These are phyloP conservation scores for Backusella morwellensis DNA, from an alignment of 192 early-diverging fungal species.

Conservation along the genomic window DNA sequence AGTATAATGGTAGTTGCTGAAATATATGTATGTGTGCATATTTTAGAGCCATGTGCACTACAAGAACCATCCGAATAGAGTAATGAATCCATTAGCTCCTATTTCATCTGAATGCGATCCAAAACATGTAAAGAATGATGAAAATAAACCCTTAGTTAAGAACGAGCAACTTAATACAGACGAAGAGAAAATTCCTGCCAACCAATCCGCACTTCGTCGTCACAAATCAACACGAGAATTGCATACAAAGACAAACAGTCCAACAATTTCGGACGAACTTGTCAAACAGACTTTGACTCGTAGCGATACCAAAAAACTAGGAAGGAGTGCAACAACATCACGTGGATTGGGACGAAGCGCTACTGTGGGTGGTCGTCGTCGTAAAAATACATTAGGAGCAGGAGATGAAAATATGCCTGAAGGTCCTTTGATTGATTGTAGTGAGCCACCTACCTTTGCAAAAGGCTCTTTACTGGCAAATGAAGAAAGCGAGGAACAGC, in stretches of 20 bases:
- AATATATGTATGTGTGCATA: neutral
- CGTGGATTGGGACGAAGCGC: slow-evolving; percentile 1
- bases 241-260: neutral
- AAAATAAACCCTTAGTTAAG: neutral
- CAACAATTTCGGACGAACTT: neutral
- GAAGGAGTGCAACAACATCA: slow-evolving; percentile 8
- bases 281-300: neutral
- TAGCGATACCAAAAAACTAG: neutral
- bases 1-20: neutral
- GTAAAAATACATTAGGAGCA: slow-evolving; percentile 3
- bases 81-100: slow-evolving; percentile 13
- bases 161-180: neutral
- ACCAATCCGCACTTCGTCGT: neutral
- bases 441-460: slow-evolving; percentile 14
- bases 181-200: neutral
- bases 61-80: neutral
- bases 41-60: neutral
- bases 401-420: neutral
- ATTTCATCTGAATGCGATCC: neutral
- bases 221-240: slow-evolving; percentile 9
- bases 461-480: slow-evolving; percentile 26
- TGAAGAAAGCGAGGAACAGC: neutral
- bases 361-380: neutral
- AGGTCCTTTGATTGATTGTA: slow-evolving; percentile 12
- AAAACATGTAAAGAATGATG: neutral